Evolutionary conservation across 345 rosid species (phyloP), one percentile per base, ranked within the genome.

Genomic region (Anacardium occidentale): DNA sequence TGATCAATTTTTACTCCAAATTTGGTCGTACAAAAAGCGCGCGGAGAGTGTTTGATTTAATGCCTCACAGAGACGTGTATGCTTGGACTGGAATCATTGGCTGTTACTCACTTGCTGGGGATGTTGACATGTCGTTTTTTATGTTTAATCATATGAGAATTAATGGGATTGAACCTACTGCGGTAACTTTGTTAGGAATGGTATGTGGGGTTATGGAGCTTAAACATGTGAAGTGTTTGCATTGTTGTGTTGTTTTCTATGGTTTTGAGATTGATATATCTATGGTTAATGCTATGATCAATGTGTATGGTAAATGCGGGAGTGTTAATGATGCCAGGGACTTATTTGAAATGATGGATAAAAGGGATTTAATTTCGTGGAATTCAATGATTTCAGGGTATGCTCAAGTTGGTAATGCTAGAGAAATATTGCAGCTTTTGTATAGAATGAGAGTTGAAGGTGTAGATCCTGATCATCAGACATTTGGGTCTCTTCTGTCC

Each of bases 331-430:
- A 82, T 64, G 86, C 79, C n/a, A 79, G 80, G 83, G 53, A 10
- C n/a, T 81, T 89, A 20, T 83, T 87, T 68, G 82, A 84, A 18
- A 66, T 59, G 42, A 85, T 85, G 86, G 73, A 77, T 26, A 61
- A 83, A 70, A 74, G 87, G 72, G 91, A 89, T 76, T 68, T 82
- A 52, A 69, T 85, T 78, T 84, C 93, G 0, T 87, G 87, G 88
- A 89, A 87, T 81, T 79, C 83, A 11, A 71, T 89, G 79, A 65
- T 87, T 62, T 78, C 86, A 0, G 84, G 88, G 10, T 84, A 79
- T 77, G 82, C 88, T 25, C 78, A 62, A 68, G 60, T 70, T 56
- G 86, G 83, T 32, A 66, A 78, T 68, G 69, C 78, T 79, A 66
- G 68, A 72, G 82, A 72, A 81, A 78, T 76, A 17, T 63, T 79